Conservation (phyloP, 805 yeast genomes). For the Saccharomycopsis lassenensis region DNA sequence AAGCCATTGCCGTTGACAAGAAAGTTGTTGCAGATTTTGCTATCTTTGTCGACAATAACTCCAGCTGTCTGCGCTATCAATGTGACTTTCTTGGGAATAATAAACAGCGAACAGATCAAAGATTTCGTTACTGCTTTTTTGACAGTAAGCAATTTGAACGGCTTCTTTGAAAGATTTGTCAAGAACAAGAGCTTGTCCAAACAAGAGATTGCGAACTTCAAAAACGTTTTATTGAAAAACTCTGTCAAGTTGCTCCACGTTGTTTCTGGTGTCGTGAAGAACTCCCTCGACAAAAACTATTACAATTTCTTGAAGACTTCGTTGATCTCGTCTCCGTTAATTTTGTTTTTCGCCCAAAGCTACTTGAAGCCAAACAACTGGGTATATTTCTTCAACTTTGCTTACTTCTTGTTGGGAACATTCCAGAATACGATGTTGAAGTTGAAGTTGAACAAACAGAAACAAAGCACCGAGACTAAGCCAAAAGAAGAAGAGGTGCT, state of each 20-base stretch:
- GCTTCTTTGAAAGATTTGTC: no score
- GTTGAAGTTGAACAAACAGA: slow-evolving; percentile 22
- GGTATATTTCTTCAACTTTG: slow-evolving; percentile 51
- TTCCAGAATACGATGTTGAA: slow-evolving; percentile 48
- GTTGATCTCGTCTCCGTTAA: slow-evolving; percentile 40
- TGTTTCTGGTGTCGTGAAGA: slow-evolving; percentile 18
- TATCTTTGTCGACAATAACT: slow-evolving; percentile 43
- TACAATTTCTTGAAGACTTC: slow-evolving; percentile 39
- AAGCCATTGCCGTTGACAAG: slow-evolving; percentile 30
- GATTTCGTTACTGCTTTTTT: neutral
- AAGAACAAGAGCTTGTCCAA: no score
- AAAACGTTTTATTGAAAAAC: no score
- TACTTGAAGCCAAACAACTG: slow-evolving; percentile 47
- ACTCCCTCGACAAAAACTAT: slow-evolving; percentile 33
- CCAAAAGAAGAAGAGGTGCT: slow-evolving; percentile 18
- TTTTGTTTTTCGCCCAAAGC: slow-evolving; percentile 45
- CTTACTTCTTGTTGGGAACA: slow-evolving; percentile 51
- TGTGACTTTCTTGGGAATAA: slow-evolving; percentile 41
- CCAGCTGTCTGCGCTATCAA: slow-evolving; percentile 40
- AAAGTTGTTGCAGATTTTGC: slow-evolving; percentile 39
- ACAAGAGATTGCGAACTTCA: no score
- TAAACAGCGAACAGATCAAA: slow-evolving; percentile 25
- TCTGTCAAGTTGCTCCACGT: no score
- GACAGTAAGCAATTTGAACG: no score
- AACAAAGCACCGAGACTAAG: slow-evolving; percentile 19